Evolutionary conservation across 2,329 filamentous ascomycete species (phyloP), one percentile per base, ranked within the genome.

Genomic region (Periconia macrospinosa): DNA sequence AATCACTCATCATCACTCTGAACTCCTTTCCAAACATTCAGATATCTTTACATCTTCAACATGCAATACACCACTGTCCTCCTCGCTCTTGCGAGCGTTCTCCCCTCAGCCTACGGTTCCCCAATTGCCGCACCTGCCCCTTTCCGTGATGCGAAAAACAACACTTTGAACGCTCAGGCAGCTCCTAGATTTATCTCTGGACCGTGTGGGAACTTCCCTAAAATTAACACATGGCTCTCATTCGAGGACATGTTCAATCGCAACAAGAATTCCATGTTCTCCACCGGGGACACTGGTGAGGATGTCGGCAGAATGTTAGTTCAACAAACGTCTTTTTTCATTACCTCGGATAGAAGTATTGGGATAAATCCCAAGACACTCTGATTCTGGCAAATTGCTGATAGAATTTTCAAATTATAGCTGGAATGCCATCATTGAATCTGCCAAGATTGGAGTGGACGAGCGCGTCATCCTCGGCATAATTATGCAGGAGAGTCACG

Each of bases 401-500:
- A n/a, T n/a, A n/a, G n/a, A n/a, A n/a, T n/a, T n/a, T n/a, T n/a
- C n/a, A n/a, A n/a, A n/a, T n/a, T n/a, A 27, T 27, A 27, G 58
- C 47, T 45, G 52, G n/a, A 40, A 30, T 13, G 56, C 58, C 19
- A 58, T 60, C 41, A 30, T 45, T 2, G 18, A 46, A 11, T 46
- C 42, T 33, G 56, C 58, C 3, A 48, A 54, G 33, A 37, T 55
- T 18, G 51, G 53, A 14, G 51, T 56, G 11, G 56, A 58, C 37
- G 51, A 58, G 35, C 49, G 58, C 8, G 49, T 60, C 27, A 60
- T 60, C 35, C 45, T 60, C n/a, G 50, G 30, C 15, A 58, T 58
- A 1, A 60, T 60, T 20, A 60, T 60, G 58, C 58, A 60, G 47
- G 58, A 60, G 44, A 54, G 47, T 30, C 50, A 56, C 27, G 58